phyloP scores from a whole-genome alignment of 148 eudicot species.

The Persicaria tinctoria region DNA sequence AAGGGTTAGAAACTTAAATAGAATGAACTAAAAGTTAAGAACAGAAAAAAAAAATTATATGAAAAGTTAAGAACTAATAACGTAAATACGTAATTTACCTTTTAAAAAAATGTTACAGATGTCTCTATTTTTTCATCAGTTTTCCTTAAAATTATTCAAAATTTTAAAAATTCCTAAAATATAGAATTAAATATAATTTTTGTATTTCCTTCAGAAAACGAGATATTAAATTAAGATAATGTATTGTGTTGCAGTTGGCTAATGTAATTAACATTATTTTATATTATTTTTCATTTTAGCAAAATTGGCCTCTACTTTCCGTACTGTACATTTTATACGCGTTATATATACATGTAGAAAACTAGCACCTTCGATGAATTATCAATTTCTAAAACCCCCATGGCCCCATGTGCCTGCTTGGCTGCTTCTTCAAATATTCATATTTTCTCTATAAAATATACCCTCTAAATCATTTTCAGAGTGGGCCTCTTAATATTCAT shows the following conservation, averaged over 20 bases:
- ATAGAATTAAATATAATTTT: neutral
- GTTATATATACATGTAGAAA: neutral
- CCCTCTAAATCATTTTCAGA: neutral
- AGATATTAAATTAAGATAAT: neutral
- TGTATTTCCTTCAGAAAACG: neutral
- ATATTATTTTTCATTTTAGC: neutral
- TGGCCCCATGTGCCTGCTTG: neutral
- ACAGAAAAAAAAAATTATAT: too few species aligned
- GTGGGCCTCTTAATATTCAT: neutral
- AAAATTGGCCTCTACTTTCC: neutral
- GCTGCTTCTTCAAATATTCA: neutral
- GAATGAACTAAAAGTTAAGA: too few species aligned
- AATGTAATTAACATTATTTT: neutral
- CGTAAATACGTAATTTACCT: too few species aligned
- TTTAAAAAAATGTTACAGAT: too few species aligned
- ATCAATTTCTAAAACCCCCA: neutral
- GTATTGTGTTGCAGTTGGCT: neutral
- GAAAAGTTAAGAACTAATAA: too few species aligned
- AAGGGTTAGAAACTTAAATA: too few species aligned
- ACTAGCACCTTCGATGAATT: neutral
- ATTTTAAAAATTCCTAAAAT: too few species aligned
- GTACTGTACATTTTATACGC: constrained; percentile 9
- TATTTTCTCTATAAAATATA: neutral
- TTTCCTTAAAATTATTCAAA: too few species aligned
- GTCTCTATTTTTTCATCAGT: too few species aligned